Base-by-base conservation (phyloP, 1,284 basidiomycete species). In the Schizophyllum commune region DNA sequence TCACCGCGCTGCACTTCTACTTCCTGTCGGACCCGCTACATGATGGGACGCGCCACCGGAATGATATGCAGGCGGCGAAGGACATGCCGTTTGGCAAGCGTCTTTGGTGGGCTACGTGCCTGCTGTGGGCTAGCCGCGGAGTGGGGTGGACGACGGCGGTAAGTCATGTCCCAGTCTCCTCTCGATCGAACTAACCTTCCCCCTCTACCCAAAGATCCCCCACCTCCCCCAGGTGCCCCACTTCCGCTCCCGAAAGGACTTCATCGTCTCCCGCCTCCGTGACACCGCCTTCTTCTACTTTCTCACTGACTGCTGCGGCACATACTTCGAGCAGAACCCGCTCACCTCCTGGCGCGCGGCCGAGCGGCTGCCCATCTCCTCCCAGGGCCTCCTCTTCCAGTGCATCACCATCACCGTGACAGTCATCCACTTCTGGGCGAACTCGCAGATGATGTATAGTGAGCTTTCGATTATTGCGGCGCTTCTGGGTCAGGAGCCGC, bases 61-160 rank as follows among this genome's bases (percentile, higher is more conserved):
- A 47, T 11, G 39, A 47, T 17, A 47, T 47, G 39, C 39, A 47
- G 39, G 13, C 17, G 13, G 39, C 39, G 17, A 47, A 60, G 32
- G 5, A 60, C 21, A 33, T 11, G 0, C 33, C 60, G 1, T n/a
- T 64, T 5, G 58, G 56, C 59, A 56, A 54, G 4, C 63, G 61
- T 4, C 32, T 32, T 1, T n/a, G 33, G 5, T 64, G 63, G 63
- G 54, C 47, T 0, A 2, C 58, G 4, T 32, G 47, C 27, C 53
- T 62, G 1, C 27, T 62, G 22, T 1, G 5, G 22, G 60, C 58
- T 6, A 56, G 55, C 3, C 63, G 63, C 17, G 60, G 63, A 13
- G 52, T 64, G 15, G 57, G 61, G 32, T 64, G 63, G 63, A 47
- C 63, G 0, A 47, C 39, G 9, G 39, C 39, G 9, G 39, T 47